phyloP scores from a whole-genome alignment of 768 basidiomycete genomes.

The Mycena haematopus region DNA sequence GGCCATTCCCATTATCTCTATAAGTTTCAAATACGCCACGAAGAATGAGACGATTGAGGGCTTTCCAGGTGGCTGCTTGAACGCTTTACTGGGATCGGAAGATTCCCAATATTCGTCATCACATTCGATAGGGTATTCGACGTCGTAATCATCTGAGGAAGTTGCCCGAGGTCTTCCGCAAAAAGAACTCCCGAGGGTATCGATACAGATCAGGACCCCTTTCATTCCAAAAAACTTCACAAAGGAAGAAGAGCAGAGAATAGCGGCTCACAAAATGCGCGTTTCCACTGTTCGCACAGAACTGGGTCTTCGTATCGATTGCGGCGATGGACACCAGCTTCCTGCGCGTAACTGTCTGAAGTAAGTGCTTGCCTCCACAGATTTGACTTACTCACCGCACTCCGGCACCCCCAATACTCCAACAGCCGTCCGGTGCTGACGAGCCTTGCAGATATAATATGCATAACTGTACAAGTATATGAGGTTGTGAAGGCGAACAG shows the following conservation, averaged over 20 bases:
- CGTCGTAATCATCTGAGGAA: slow-evolving; percentile 61
- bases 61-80: slow-evolving; percentile 67
- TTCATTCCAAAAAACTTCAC: not conserved
- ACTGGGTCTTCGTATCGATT: slow-evolving; percentile 38
- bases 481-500: not conserved
- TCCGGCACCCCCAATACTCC: slow-evolving; percentile 52
- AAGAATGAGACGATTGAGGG: slow-evolving; percentile 61
- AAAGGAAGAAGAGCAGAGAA: not conserved
- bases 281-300: slow-evolving; percentile 62
- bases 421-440: slow-evolving; percentile 53
- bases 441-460: slow-evolving; percentile 50
- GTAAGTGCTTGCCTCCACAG: slow-evolving; percentile 49
- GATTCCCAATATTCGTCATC: slow-evolving; percentile 56
- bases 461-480: slow-evolving; percentile 39
- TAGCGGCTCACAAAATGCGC: slow-evolving; percentile 50
- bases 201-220: slow-evolving; percentile 33
- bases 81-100: slow-evolving; percentile 51
- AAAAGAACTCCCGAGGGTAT: slow-evolving; percentile 39
- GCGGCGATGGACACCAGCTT: slow-evolving; percentile 60
- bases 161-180: slow-evolving; percentile 66
- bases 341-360: slow-evolving; percentile 49
- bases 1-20: slow-evolving; percentile 66
- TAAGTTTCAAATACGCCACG: slow-evolving; percentile 58
- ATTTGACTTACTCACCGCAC: too few species aligned
- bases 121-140: slow-evolving; percentile 68